Conservation (phyloP, 768 basidiomycete genomes). For the Termitomyces sp. region DNA sequence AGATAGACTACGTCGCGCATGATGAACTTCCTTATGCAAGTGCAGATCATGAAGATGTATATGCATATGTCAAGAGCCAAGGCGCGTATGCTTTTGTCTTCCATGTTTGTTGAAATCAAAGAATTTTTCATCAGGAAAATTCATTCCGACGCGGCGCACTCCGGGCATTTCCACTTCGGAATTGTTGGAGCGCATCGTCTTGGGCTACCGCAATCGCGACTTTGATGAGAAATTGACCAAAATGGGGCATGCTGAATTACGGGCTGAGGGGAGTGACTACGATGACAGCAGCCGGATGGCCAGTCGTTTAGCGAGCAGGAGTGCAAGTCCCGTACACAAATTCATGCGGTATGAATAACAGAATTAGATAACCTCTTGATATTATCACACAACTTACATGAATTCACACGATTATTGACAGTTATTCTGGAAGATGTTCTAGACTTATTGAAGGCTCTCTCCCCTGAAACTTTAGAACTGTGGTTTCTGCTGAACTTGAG, state of each 20-base stretch:
- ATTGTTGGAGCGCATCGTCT: constrained; percentile 86
- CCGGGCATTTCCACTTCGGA: constrained; percentile 93
- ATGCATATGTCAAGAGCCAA: constrained; percentile 69
- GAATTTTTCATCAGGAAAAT: constrained; percentile 59
- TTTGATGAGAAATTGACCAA: constrained; percentile 88
- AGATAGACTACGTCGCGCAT: constrained; percentile 96
- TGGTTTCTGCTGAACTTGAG: background rate
- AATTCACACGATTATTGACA: background rate
- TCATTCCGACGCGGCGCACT: constrained; percentile 92
- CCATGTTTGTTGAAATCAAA: background rate
- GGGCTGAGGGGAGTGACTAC: constrained; percentile 56
- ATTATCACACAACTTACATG: background rate
- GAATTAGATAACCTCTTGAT: background rate
- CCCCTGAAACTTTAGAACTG: background rate
- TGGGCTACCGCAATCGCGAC: constrained; percentile 74
- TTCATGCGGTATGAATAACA: background rate
- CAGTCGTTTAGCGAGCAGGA: constrained; percentile 28
- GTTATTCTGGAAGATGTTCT: background rate
- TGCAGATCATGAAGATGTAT: constrained; percentile 82
- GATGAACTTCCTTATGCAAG: constrained; percentile 87
- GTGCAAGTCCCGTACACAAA: constrained; percentile 18
- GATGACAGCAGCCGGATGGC: constrained; percentile 31
- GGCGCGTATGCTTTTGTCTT: constrained; percentile 34
- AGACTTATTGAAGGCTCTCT: too few relatives aligned
- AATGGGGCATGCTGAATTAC: constrained; percentile 75